These are phyloP conservation scores for Apiospora rasikravindrae DNA, from an alignment of 2,329 filamentous ascomycete genomes.

Conservation along the genomic window DNA sequence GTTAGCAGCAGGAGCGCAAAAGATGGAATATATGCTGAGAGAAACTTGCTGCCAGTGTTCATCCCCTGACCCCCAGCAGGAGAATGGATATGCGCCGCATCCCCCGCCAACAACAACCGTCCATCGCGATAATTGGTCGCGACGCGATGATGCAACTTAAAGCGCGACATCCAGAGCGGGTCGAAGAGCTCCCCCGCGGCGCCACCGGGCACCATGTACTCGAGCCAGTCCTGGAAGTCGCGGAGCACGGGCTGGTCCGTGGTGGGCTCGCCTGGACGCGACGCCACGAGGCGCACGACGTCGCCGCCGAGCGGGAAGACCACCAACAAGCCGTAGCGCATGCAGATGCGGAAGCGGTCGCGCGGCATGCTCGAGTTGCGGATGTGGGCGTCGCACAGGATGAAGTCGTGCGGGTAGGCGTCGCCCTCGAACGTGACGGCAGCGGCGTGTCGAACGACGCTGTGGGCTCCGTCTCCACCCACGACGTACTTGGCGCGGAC, in stretches of 20 bases:
- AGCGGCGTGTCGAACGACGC: slow-evolving; percentile 44
- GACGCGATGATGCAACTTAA: slow-evolving; percentile 50
- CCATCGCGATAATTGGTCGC: slow-evolving; percentile 46
- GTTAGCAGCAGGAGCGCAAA: background rate
- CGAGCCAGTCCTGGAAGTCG: slow-evolving; percentile 40
- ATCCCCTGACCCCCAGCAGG: slow-evolving; percentile 62
- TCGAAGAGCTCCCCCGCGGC: slow-evolving; percentile 33
- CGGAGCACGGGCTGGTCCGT: slow-evolving; percentile 31
- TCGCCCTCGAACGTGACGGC: slow-evolving; percentile 47
- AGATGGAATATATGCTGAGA: background rate
- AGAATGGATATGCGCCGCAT: slow-evolving; percentile 62
- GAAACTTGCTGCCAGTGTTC: slow-evolving; percentile 51
- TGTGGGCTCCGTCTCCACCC: slow-evolving; percentile 52
- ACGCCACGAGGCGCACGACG: slow-evolving; percentile 35
- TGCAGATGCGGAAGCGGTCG: slow-evolving; percentile 36
- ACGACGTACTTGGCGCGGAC: slow-evolving; percentile 45
- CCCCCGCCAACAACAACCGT: slow-evolving; percentile 59
- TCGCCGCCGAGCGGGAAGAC: slow-evolving; percentile 38
- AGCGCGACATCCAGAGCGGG: slow-evolving; percentile 49
- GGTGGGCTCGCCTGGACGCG: slow-evolving; percentile 28
- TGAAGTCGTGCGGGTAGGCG: slow-evolving; percentile 50
- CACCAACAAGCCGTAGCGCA: slow-evolving; percentile 41
- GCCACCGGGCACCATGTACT: slow-evolving; percentile 37
- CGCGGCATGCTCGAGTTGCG: slow-evolving; percentile 25
- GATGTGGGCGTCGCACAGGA: slow-evolving; percentile 48